A percentile compares a stretch with the other conserved stretches of the same genome.
phyloP scores from a whole-genome alignment of 257 asterid species.

The Solanum boliviense region DNA sequence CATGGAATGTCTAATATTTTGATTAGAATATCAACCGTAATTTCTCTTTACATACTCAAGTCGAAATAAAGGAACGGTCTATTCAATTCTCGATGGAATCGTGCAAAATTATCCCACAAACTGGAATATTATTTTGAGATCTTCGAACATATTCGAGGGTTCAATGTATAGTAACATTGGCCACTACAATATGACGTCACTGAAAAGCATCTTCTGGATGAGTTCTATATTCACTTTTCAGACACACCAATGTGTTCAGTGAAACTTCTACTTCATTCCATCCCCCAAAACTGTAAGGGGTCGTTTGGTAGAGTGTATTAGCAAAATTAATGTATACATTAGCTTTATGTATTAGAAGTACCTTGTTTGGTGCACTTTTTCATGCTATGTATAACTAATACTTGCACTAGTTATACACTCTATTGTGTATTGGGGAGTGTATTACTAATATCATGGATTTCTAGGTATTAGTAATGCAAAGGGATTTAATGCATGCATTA shows the following conservation, averaged over 20 bases:
- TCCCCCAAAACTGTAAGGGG: background rate
- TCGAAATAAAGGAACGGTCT: background rate
- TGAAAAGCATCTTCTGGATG: background rate
- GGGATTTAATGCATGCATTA: no score
- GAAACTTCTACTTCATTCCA: background rate
- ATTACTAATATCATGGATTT: no score
- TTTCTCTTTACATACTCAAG: background rate
- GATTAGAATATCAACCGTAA: background rate
- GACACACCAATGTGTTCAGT: background rate
- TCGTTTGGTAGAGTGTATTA: no score
- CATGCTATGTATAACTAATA: no score
- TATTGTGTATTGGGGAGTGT: no score
- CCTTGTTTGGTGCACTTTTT: no score
- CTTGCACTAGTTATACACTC: no score
- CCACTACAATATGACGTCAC: background rate
- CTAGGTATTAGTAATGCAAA: no score
- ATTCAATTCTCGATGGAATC: background rate
- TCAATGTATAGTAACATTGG: background rate
- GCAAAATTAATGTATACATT: no score
- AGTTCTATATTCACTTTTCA: background rate
- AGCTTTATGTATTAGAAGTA: no score
- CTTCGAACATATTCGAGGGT: background rate
- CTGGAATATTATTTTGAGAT: background rate
- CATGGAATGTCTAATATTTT: conserved; percentile 1
- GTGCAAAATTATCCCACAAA: background rate